Evolutionary conservation across 345 rosid genomes (phyloP), one percentile per base, ranked within the genome.

Genomic region (Ceriops tagal): DNA sequence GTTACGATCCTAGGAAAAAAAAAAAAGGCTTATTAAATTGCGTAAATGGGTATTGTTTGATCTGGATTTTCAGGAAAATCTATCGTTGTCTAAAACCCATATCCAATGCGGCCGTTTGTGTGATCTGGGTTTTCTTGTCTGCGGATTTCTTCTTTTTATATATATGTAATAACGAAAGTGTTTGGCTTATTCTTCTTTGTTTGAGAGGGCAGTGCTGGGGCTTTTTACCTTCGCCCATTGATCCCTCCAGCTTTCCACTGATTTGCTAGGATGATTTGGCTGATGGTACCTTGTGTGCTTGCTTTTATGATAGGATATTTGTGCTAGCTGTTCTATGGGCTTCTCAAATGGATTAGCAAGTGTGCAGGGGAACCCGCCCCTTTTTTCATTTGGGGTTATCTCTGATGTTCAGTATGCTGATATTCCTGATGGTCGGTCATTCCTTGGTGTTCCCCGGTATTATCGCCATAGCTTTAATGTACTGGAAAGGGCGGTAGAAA

Each of bases 361-460:
- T 10, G 21, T 64, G 65, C 83, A 62, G 63, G 84, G 74, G 69
- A 77, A 69, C 61, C 74, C 73, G 65, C 97, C 96, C 31, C 86
- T 88, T 59, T 93, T 93, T 77, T 95, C 96, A 13, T 92, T 92
- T 35, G 99, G 97, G 47, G 89, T 89, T 53, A 90, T 95, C 37
- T 80, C 96, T 26, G 97, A 92, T 78, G 92, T 95, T 53, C 99
- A 92, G 62, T 87, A 92, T 65, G 97, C 96, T 9, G 97, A 95
- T 78, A 85, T 95, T 77, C 90, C 93, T 13, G 97, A 95, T 30
- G 97, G 99, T 1, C 74, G 61, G 35, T 92, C 99, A 7, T 92
- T 88, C 81, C 22, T 77, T 28, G 99, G 97, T n/a, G 84, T 87
- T 66, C 98, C 97, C 4, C 77, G 99, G 18, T 89, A 80, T 61